Evolutionary conservation across 2,329 filamentous ascomycete species (phyloP).

Genomic region (Cladophialophora exuberans): DNA sequence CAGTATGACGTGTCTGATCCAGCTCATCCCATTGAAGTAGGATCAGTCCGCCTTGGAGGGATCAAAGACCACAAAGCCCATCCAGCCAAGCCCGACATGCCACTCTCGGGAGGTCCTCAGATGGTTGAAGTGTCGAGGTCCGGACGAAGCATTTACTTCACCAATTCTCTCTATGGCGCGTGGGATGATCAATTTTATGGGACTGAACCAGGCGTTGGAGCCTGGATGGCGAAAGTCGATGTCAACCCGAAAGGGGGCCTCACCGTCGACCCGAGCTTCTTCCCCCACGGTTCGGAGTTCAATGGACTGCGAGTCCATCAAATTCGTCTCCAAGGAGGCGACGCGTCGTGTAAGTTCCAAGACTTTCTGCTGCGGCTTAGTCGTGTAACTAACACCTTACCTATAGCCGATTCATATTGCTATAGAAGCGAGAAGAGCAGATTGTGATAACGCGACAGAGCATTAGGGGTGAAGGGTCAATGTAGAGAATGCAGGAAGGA

Average conservation of each 20-base stretch:
- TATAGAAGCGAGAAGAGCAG: not conserved
- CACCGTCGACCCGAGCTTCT: slow-evolving; percentile 1
- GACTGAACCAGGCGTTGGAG: not conserved
- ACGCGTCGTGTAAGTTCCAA: slow-evolving; percentile 8
- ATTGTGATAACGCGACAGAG: not conserved
- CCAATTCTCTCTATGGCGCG: slow-evolving; percentile 10
- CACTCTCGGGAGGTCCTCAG: slow-evolving; percentile 1
- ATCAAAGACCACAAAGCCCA: slow-evolving; percentile 2
- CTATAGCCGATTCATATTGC: slow-evolving; percentile 8
- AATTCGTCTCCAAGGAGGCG: slow-evolving; percentile 7
- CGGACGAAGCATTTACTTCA: slow-evolving; percentile 10
- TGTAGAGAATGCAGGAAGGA: too few relatives aligned
- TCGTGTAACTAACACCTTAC: not conserved
- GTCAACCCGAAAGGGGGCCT: slow-evolving; percentile 5
- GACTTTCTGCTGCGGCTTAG: not conserved
- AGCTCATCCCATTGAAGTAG: slow-evolving; percentile 9
- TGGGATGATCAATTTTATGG: slow-evolving; percentile 12
- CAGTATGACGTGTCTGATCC: slow-evolving; percentile 14
- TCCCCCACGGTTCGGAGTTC: slow-evolving; percentile 2
- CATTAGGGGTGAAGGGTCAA: too few relatives aligned
- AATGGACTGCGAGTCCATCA: slow-evolving; percentile 10
- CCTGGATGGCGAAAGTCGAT: slow-evolving; percentile 8
- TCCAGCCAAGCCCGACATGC: slow-evolving; percentile 9
- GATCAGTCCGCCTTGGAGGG: slow-evolving; percentile 7
- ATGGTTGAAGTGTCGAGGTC: slow-evolving; percentile 10